Percentiles rank a stretch among this genome's conserved stretches.
Evolutionary conservation across 108 stramenopile species (phyloP).

Genomic region (Cylindrotheca closterium): DNA sequence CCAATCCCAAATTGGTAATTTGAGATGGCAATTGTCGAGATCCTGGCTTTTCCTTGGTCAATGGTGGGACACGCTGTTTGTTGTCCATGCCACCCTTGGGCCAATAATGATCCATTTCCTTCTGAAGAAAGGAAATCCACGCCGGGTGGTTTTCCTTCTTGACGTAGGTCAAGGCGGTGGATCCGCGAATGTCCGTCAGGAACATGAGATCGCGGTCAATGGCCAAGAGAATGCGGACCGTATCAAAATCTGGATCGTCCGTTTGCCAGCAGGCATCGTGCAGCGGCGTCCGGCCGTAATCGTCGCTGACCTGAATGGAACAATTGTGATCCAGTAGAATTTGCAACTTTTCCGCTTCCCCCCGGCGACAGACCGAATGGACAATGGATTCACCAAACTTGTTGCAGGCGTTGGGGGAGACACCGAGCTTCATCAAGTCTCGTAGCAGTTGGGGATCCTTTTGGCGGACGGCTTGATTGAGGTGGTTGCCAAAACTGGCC

Average conservation of each 20-base stretch:
- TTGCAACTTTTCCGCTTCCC: slow-evolving; percentile 38
- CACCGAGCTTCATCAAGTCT: not conserved
- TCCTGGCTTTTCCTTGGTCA: not conserved
- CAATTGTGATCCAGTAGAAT: slow-evolving; percentile 22
- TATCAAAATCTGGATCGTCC: slow-evolving; percentile 35
- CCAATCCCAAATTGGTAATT: not conserved
- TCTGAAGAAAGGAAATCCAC: not conserved
- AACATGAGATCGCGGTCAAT: slow-evolving; percentile 48
- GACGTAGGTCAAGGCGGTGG: slow-evolving; percentile 70
- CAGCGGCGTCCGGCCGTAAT: slow-evolving; percentile 57
- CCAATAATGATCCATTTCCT: not conserved
- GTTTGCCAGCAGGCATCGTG: slow-evolving; percentile 70
- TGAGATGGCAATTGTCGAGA: not conserved
- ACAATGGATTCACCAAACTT: slow-evolving; percentile 75
- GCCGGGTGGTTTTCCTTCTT: slow-evolving; percentile 21
- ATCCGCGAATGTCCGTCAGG: slow-evolving; percentile 60
- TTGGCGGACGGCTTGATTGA: not conserved
- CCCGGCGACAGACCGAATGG: slow-evolving; percentile 70
- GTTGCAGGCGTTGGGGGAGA: slow-evolving; percentile 49
- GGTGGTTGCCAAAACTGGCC: not conserved
- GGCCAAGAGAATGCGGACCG: slow-evolving; percentile 3
- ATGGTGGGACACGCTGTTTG: not conserved
- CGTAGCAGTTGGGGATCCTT: not conserved
- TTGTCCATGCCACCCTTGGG: not conserved
- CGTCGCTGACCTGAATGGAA: slow-evolving; percentile 30